phyloP scores from a whole-genome alignment of 164 flowering plant genomes.

The Tetracentron sinense region DNA sequence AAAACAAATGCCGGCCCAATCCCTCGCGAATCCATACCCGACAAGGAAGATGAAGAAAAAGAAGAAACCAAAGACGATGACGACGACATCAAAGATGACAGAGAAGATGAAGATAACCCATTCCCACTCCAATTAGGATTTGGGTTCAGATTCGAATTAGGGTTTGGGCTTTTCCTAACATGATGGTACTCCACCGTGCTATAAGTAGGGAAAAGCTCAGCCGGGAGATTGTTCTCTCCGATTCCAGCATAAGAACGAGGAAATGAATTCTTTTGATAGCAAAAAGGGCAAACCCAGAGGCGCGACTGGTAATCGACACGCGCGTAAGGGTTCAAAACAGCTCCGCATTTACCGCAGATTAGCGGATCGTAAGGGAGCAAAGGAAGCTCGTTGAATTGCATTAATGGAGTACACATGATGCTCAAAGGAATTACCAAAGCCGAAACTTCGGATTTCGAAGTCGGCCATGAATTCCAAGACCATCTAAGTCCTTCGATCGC shows the following conservation, averaged over 20 bases:
- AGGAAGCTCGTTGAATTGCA: slow-evolving; percentile 68
- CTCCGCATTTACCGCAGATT: slow-evolving; percentile 52
- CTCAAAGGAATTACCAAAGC: slow-evolving; percentile 66
- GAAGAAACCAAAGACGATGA: slow-evolving; percentile 27
- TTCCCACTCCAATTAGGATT: slow-evolving; percentile 21
- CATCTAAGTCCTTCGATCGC: slow-evolving; percentile 91
- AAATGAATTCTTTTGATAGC: slow-evolving; percentile 51
- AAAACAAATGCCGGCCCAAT: slow-evolving; percentile 79
- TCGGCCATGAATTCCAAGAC: slow-evolving; percentile 97
- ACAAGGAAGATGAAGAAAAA: slow-evolving; percentile 23
- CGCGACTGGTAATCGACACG: slow-evolving; percentile 79
- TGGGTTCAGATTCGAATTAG: slow-evolving; percentile 13
- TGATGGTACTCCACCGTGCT: slow-evolving; percentile 71
- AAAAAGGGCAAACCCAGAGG: slow-evolving; percentile 85
- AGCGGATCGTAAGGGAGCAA: slow-evolving; percentile 73
- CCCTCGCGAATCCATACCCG: slow-evolving; percentile 24
- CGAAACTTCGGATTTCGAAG: slow-evolving; percentile 47
- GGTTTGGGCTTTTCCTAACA: slow-evolving; percentile 10
- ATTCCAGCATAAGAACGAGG: slow-evolving; percentile 63
- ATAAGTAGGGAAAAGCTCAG: slow-evolving; percentile 91
- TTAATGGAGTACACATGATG: slow-evolving; percentile 76
- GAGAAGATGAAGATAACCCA: slow-evolving; percentile 14
- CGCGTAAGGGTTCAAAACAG: slow-evolving; percentile 80
- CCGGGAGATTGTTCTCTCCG: slow-evolving; percentile 78
- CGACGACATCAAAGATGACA: slow-evolving; percentile 21